Evolutionary conservation across 345 rosid species (phyloP), one percentile per base, ranked within the genome.

Genomic region (Gossypium sturtianum): DNA sequence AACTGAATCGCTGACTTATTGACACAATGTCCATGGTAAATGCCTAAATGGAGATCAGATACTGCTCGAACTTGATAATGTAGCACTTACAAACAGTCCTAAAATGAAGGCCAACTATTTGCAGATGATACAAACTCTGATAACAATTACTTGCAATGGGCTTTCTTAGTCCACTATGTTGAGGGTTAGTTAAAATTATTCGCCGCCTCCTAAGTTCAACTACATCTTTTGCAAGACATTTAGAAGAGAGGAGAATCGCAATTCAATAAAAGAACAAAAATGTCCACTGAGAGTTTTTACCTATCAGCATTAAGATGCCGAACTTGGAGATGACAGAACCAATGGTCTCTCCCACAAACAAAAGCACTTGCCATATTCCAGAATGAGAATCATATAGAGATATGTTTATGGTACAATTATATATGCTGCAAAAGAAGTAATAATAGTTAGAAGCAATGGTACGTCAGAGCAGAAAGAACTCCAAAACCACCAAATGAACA

Each of bases 381-480:
- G 2, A 20, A 17, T 10, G 43, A 23, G 51, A 49, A 25, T 75
- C 67, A 58, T 53, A 51, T 56, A 43, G 34, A 22, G 20, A 7
- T 41, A 12, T 52, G 47, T 27, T 59, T 23, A 20, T 70, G 59
- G 61, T 68, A 79, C 81, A 9, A 56, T 2, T 53, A 53, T 54
- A n/a, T 54, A 54, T 84, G 83, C 73, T 47, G 67, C 53, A 79
- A 65, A 16, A 52, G 48, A 66, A 52, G 29, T 34, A 34, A 34
- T 34, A 19, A 9, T 1, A 9, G 34, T 74, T 19, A 74, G 65
- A 74, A 52, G 19, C 16, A 45, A 67, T 19, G 3, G 23, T n/a
- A 75, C 20, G 6, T 27, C 19, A 70, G 7, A 56, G 4, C 1
- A 29, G 25, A 53, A 4, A 34, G 41, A 34, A 34, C 7, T 5